Evolutionary conservation across 2,329 filamentous ascomycete species (phyloP), one percentile per base, ranked within the genome.

Genomic region (Stagonosporopsis chrysanthemi): DNA sequence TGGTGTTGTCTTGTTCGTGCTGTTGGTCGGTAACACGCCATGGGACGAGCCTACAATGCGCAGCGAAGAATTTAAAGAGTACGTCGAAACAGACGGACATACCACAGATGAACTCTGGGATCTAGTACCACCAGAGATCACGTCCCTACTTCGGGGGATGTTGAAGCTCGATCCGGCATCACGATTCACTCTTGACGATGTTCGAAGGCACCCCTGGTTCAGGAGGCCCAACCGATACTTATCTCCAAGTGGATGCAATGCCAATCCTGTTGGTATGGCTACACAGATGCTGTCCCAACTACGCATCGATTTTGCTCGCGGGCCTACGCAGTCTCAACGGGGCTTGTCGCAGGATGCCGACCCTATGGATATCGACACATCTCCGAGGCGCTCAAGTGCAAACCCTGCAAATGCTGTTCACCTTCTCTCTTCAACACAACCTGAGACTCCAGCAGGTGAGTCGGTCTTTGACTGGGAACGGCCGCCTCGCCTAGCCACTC

Each of bases 1-100:
- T 68, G 95, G 95, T 31, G 92, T 99, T 50, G 96, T 99, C n/a
- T 82, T 99, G 4, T 99, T 99, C 71, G 95, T 98, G 33, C 81
- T 99, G 4, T 81, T 99, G 3, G 92, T 96, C 1, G 95, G 95
- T 9, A 99, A 99, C 73, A 99, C 95, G 2, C 95, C 95, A 0
- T 99, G 95, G 95, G 95, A 98, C 71, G 91, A 95, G 72, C 95
- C 95, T 0, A 94, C 92, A 2, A 80, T 85, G 33, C 84, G 87
- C 55, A 97, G 92, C 74, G 96, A 91, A 81, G 95, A 99, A 77
- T 99, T 90, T 67, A 86, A 90, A 67, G 92, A 97, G 76, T 99
- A 96, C 73, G 82, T 90, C 38, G 85, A 86, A 56, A 91, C 87
- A 1, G 88, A 89, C 49, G 91, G 92, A n/a, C 87, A 88, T 62